Evolutionary conservation across 768 basidiomycete genomes (phyloP), one percentile per base, ranked within the genome.

Genomic region (Lentinula guzmanii): DNA sequence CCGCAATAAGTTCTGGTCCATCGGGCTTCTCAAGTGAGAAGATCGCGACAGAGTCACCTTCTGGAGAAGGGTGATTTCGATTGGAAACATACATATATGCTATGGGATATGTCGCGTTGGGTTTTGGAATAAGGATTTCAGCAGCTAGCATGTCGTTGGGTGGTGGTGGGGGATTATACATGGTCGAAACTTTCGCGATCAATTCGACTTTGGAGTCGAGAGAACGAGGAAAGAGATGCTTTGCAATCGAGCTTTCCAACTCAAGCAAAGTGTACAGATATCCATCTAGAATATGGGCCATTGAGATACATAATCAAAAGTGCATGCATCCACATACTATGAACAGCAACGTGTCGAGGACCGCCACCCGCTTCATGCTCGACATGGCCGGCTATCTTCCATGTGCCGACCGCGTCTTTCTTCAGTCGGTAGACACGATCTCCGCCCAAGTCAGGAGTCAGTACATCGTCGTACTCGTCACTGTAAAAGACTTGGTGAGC

Each of bases 401-500:
- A 87, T 34, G 67, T 69, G 1, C 79, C 83, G 18, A 72, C 71
- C 2, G 63, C 4, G 8, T 67, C 70, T 68, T 82, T 79, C 65
- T 72, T 74, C 62, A 87, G 75, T 60, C 82, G 75, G 73, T 82
- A 85, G 15, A 91, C 80, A 57, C 78, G 78, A 69, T 94, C 93
- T 2, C 82, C 78, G 4, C 92, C 92, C 5, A 95, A 76, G 70
- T 94, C 91, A 1, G 90, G 85, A 1, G 91, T 78, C 48, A 92
- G 78, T 11, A 93, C 72, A 64, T 90, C 88, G 31, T 76, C 67
- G 52, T 78, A 75, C 16, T 75, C 71, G 34, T 78, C 71, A 43
- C 82, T 79, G 13, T 85, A 67, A 61, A 80, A 67, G 37, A 86
- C 83, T 67, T 93, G 89, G 73, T 94, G 93, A 0, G 90, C 89